Base-by-base conservation (phyloP, 2,329 filamentous ascomycete species). In the Penicillium olsonii region DNA sequence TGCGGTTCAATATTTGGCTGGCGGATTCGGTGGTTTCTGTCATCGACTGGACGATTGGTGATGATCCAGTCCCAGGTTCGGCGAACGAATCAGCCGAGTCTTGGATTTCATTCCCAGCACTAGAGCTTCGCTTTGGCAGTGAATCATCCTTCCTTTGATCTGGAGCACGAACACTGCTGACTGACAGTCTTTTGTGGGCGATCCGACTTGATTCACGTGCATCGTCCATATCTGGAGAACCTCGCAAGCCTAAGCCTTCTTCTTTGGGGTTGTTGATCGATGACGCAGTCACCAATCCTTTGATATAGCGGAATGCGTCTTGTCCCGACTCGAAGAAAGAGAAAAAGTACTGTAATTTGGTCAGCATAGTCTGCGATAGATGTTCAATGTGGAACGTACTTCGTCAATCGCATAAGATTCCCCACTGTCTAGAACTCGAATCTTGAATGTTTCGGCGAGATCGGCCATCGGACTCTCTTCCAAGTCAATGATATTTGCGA, bases 331-430 rank as follows among this genome's bases (percentile, higher is more conserved):
- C 87, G 68, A 96, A 96, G 72, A 97, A 97, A 0, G 92, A 94
- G 69, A 99, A 97, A 68, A 95, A 97, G 68, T 97, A 96, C 84
- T 92, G 52, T 10, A 37, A 8, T n/a, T n/a, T 18, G 11, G 31
- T 65, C 41, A 67, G 63, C 38, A 29, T 27, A 18, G 12, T 20
- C 19, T 10, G 10, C 17, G 14, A 40, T 19, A n/a, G 19, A 22
- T 7, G 7, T 45, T 33, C 34, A 26, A 24, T 18, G 31, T 14
- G 37, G 29, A 14, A 50, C 51, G 66, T 75, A 90, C 88, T 79
- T 99, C 94, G 63, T 99, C 94, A 56, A 97, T 89, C 2, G 92
- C 92, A 71, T 88, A 97, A 0, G 90, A 95, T 70, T 96, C 92
- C 56, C 94, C 90, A 56, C 91, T 95, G 65, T 96, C 92, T 48